A percentile compares a stretch with the other conserved stretches of the same genome.
Conservation (phyloP, 768 basidiomycete genomes). For the Mycena crocata region DNA sequence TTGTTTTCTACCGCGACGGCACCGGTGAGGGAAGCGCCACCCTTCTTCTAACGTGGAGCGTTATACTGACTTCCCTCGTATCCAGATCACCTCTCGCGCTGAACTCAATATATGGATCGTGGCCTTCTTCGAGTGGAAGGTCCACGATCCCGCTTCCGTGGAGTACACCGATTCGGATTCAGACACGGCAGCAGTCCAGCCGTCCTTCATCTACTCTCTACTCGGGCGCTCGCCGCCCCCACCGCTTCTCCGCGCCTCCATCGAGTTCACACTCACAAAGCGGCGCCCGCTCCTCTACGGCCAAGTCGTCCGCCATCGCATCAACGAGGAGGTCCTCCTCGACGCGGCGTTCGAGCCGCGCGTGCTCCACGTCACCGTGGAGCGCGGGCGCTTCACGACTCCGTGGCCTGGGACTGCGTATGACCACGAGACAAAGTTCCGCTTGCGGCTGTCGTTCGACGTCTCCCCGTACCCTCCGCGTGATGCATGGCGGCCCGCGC, state of each 20-base stretch:
- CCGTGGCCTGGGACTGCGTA: not conserved
- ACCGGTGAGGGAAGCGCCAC: slow-evolving; percentile 11
- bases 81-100: slow-evolving; percentile 13
- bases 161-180: not conserved
- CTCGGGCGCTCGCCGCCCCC: not conserved
- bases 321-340: slow-evolving; percentile 19
- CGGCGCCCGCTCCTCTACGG: not conserved
- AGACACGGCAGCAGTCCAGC: not conserved
- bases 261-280: slow-evolving; percentile 18
- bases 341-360: slow-evolving; percentile 14
- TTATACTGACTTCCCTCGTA: not conserved
- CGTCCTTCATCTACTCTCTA: not conserved
- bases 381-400: slow-evolving; percentile 8
- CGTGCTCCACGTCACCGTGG: slow-evolving; percentile 5
- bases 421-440: not conserved
- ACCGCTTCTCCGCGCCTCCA: not conserved
- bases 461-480: slow-evolving; percentile 8
- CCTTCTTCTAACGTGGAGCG: too few species aligned
- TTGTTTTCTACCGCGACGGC: slow-evolving; percentile 13
- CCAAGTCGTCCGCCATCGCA: not conserved
- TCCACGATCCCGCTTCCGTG: slow-evolving; percentile 11
- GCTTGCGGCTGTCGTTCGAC: slow-evolving; percentile 1
- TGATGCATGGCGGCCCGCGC: not conserved
- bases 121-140: slow-evolving; percentile 19
- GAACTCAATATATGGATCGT: slow-evolving; percentile 16